phyloP scores from a whole-genome alignment of 2,329 filamentous ascomycete species.

The Colletotrichum lindemuthianum region DNA sequence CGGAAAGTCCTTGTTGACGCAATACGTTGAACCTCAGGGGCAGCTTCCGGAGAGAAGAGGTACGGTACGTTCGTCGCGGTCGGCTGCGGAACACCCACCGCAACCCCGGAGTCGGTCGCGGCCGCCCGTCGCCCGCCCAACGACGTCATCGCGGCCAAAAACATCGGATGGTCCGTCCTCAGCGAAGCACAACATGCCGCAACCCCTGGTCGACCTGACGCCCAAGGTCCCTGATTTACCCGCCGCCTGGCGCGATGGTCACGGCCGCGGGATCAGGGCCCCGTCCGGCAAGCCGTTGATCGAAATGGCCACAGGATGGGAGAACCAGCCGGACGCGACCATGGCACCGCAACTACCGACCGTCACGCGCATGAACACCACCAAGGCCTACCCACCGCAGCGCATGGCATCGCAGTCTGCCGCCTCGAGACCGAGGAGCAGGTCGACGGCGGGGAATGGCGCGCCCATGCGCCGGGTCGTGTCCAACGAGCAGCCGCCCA shows the following conservation, averaged over 20 bases:
- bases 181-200: slow-evolving; percentile 51
- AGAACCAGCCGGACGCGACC: slow-evolving; percentile 19
- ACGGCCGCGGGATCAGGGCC: slow-evolving; percentile 58
- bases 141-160: slow-evolving; percentile 39
- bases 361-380: slow-evolving; percentile 29
- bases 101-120: slow-evolving; percentile 33
- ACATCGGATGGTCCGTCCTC: slow-evolving; percentile 37
- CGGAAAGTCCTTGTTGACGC: slow-evolving; percentile 61
- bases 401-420: slow-evolving; percentile 34
- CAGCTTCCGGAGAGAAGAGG: slow-evolving; percentile 46
- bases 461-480: slow-evolving; percentile 28
- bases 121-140: slow-evolving; percentile 38
- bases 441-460: slow-evolving; percentile 29
- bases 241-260: slow-evolving; percentile 63
- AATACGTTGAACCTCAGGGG: slow-evolving; percentile 36
- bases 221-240: slow-evolving; percentile 72
- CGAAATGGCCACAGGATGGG: slow-evolving; percentile 52
- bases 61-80: slow-evolving; percentile 47
- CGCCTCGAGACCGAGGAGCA: slow-evolving; percentile 27
- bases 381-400: slow-evolving; percentile 32
- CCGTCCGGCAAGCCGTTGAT: slow-evolving; percentile 56
- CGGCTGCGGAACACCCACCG: slow-evolving; percentile 26
- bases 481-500: slow-evolving; percentile 35
- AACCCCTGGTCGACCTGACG: slow-evolving; percentile 75
- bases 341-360: slow-evolving; percentile 28